Conservation (phyloP, 306 rosid genomes). For the Benincasa hispida region DNA sequence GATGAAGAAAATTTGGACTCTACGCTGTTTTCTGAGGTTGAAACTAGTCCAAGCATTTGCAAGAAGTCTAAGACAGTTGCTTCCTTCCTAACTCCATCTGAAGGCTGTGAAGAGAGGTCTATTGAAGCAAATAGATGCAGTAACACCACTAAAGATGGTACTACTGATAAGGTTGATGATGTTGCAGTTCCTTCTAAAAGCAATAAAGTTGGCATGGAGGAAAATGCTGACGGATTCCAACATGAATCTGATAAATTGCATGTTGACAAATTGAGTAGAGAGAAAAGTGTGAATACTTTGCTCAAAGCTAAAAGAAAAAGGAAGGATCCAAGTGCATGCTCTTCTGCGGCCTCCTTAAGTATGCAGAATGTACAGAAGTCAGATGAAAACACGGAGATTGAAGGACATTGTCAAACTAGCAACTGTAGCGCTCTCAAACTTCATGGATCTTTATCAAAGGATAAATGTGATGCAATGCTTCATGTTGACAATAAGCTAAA, state of each 20-base stretch:
- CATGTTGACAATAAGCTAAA: constrained; percentile 21
- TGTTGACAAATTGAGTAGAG: constrained; percentile 11
- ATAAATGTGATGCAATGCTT: constrained; percentile 12
- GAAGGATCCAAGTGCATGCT: neutral
- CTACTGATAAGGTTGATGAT: neutral
- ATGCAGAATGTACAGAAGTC: constrained; percentile 10
- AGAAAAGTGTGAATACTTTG: neutral
- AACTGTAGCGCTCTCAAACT: neutral
- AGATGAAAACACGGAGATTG: neutral
- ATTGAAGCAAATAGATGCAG: constrained; percentile 7
- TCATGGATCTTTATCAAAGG: neutral
- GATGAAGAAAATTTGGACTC: neutral
- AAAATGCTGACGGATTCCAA: constrained; percentile 1
- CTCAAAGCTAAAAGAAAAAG: constrained; percentile 8
- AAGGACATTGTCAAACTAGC: constrained; percentile 1
- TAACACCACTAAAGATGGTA: neutral
- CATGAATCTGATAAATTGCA: constrained; percentile 13
- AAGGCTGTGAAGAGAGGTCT: constrained; percentile 3
- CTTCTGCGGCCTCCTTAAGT: neutral
- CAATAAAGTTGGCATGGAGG: constrained; percentile 1
- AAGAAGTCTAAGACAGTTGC: neutral
- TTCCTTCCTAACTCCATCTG: neutral
- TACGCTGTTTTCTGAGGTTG: neutral
- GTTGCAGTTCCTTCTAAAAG: neutral
- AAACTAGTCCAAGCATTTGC: neutral